Evolutionary conservation across 176 grass and related monocot genomes (phyloP).

Genomic region (Carex kokanica): DNA sequence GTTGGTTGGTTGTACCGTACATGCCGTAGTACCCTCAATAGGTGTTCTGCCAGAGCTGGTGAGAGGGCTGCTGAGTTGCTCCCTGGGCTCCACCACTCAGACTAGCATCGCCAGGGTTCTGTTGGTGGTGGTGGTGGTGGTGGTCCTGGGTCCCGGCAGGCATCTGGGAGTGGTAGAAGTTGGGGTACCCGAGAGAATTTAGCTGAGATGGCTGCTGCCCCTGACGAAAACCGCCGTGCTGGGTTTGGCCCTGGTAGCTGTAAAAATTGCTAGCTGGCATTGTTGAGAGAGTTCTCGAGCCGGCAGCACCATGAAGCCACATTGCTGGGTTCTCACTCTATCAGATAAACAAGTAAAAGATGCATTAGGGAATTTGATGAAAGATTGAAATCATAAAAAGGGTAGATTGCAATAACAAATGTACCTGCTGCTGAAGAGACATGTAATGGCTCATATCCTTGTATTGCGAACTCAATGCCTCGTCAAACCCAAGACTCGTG

Average conservation of each 20-base stretch:
- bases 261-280: constrained; percentile 59
- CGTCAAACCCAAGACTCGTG: constrained; percentile 74
- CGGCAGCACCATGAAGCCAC: constrained; percentile 72
- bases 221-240: constrained; percentile 68
- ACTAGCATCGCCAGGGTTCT: constrained; percentile 55
- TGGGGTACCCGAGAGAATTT: constrained; percentile 63
- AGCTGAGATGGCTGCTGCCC: constrained; percentile 67
- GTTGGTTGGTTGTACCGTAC: not conserved
- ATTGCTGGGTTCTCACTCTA: constrained; percentile 79
- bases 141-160: constrained; percentile 59
- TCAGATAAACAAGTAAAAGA: constrained; percentile 22
- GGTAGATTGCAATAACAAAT: not conserved
- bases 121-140: constrained; percentile 36
- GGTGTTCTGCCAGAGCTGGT: constrained; percentile 83
- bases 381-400: not conserved
- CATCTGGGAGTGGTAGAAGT: constrained; percentile 63
- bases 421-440: constrained; percentile 94
- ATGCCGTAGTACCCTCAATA: constrained; percentile 42
- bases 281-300: constrained; percentile 68
- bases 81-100: constrained; percentile 49
- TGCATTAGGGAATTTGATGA: not conserved
- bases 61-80: constrained; percentile 35
- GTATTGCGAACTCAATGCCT: constrained; percentile 70
- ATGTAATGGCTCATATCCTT: constrained; percentile 81
- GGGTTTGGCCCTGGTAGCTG: constrained; percentile 73